Conservation (phyloP, 2,329 filamentous ascomycete genomes). For the Akanthomyces uredinophilus region DNA sequence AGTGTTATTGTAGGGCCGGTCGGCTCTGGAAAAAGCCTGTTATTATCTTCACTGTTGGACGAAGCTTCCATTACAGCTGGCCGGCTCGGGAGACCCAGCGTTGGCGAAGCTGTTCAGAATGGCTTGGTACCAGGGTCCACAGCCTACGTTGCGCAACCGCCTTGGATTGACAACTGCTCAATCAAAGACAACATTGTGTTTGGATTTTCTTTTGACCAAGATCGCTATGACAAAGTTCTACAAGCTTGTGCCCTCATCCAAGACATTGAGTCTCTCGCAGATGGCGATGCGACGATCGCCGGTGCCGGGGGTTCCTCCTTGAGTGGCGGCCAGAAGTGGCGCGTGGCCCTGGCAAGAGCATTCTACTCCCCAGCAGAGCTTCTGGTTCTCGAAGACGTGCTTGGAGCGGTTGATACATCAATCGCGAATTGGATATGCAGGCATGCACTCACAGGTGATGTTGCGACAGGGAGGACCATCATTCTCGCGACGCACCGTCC, state of each 20-base stretch:
- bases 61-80: slow-evolving; percentile 61
- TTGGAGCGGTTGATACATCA: slow-evolving; percentile 21
- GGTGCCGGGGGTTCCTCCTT: slow-evolving; percentile 39
- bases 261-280: slow-evolving; percentile 37
- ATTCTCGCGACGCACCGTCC: slow-evolving; percentile 17
- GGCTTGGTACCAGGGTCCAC: slow-evolving; percentile 19
- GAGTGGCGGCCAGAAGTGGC: slow-evolving; percentile 42
- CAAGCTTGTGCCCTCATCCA: slow-evolving; percentile 39
- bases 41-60: slow-evolving; percentile 62
- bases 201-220: slow-evolving; percentile 33
- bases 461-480: slow-evolving; percentile 13
- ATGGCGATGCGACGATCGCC: slow-evolving; percentile 39
- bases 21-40: slow-evolving; percentile 64
- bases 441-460: slow-evolving; percentile 3
- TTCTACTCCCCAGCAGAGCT: slow-evolving; percentile 40
- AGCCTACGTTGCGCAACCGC: slow-evolving; percentile 41
- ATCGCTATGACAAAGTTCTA: slow-evolving; percentile 41
- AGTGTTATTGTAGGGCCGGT: slow-evolving; percentile 66
- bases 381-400: slow-evolving; percentile 42
- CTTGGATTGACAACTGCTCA: slow-evolving; percentile 44
- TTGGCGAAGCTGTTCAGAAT: slow-evolving; percentile 29
- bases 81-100: slow-evolving; percentile 43
- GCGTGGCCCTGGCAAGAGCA: slow-evolving; percentile 40
- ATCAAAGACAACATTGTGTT: slow-evolving; percentile 42
- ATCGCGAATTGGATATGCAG: slow-evolving; percentile 12